Percentiles rank a stretch among this genome's conserved stretches.
These are phyloP conservation scores for Aurifilum marmelostoma DNA, from an alignment of 2,329 filamentous ascomycete genomes.

Conservation along the genomic window DNA sequence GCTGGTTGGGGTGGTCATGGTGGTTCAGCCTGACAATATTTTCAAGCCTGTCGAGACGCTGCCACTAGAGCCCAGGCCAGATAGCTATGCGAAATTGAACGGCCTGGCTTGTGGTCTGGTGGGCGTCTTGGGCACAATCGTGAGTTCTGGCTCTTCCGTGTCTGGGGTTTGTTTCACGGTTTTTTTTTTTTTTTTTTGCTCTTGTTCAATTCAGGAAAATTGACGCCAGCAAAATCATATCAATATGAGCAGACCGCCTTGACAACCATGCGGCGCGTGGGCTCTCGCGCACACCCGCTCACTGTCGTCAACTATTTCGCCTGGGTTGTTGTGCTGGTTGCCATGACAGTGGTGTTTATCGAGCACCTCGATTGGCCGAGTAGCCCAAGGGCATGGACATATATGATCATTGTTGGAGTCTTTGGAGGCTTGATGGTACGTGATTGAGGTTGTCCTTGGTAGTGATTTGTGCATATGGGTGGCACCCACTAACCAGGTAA, in stretches of 20 bases:
- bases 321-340: conserved; percentile 21
- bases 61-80: conserved; percentile 48
- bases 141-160: neutral
- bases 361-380: conserved; percentile 49
- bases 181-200: too few species aligned
- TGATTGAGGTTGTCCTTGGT: neutral
- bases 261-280: conserved; percentile 32
- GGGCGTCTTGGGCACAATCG: conserved; percentile 21
- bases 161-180: neutral
- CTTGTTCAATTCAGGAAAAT: too few species aligned
- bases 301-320: conserved; percentile 26
- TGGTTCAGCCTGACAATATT: conserved; percentile 64
- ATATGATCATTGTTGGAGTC: conserved; percentile 69
- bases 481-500: neutral
- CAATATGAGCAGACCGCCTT: conserved; percentile 25
- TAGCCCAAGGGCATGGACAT: conserved; percentile 60
- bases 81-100: conserved; percentile 11
- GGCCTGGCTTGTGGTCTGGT: conserved; percentile 17
- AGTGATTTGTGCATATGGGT: neutral
- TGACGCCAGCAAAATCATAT: neutral
- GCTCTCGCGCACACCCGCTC: conserved; percentile 21
- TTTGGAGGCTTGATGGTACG: conserved; percentile 73
- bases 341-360: conserved; percentile 32
- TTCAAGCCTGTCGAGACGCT: conserved; percentile 30
- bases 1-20: conserved; percentile 78